Percentiles rank a stretch among this genome's conserved stretches.
Evolutionary conservation across 192 early-diverging fungal species (phyloP).

Genomic region (Gigaspora rosea): DNA sequence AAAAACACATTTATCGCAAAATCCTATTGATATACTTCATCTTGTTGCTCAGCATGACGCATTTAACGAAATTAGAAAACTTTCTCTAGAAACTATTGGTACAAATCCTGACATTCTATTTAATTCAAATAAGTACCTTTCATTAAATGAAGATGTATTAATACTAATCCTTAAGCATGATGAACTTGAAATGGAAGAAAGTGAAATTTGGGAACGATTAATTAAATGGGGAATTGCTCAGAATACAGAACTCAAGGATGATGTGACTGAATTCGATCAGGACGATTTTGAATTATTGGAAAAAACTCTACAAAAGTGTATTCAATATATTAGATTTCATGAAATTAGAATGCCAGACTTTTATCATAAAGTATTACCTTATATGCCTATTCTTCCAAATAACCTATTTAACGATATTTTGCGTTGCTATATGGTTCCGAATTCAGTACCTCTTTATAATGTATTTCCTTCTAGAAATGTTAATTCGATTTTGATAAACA

Average conservation of each 20-base stretch:
- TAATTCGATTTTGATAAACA: no score
- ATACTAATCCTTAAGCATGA: neutral
- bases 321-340: constrained; percentile 15
- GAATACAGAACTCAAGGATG: neutral
- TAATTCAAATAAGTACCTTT: neutral
- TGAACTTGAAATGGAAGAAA: neutral
- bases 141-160: neutral
- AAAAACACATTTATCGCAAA: neutral
- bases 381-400: neutral
- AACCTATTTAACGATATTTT: neutral
- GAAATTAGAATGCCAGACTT: neutral
- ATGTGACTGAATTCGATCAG: neutral
- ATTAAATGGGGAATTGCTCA: neutral
- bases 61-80: neutral
- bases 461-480: no score
- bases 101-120: neutral
- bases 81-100: neutral
- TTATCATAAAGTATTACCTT: constrained; percentile 5
- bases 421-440: neutral
- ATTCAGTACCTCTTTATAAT: no score
- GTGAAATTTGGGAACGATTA: no score
- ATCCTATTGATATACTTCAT: neutral
- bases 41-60: neutral
- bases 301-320: neutral
- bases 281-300: neutral